phyloP scores from a whole-genome alignment of 2,329 filamentous ascomycete genomes.

The Ascochyta rabiei region DNA sequence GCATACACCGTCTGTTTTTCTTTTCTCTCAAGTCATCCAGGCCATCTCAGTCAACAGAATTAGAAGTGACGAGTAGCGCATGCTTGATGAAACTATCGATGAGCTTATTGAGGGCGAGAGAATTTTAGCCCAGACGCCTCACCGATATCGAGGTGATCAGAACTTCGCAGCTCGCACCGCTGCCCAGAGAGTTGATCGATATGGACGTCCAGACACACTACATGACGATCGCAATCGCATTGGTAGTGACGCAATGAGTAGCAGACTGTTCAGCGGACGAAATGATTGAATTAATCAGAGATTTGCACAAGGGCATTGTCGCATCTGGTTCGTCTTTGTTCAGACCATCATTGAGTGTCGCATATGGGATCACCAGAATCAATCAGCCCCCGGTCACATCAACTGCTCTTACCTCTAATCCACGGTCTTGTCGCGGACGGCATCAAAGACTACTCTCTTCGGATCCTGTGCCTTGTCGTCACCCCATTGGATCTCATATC shows the following conservation, averaged over 20 bases:
- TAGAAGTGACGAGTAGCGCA: too few species aligned
- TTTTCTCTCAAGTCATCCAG: too few species aligned
- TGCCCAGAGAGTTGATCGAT: too few species aligned
- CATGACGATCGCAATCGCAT: too few species aligned
- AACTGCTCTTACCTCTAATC: background rate
- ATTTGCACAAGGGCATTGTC: background rate
- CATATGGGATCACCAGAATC: background rate
- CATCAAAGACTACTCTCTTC: slow-evolving; percentile 10
- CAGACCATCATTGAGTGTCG: background rate
- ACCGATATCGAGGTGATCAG: too few species aligned
- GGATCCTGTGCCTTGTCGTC: slow-evolving; percentile 29
- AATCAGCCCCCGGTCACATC: background rate
- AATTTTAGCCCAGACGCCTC: too few species aligned
- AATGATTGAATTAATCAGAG: background rate
- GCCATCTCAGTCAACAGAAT: too few species aligned
- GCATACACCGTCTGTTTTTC: too few species aligned
- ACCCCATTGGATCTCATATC: slow-evolving; percentile 33
- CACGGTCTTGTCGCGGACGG: slow-evolving; percentile 8
- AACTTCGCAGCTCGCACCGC: too few species aligned
- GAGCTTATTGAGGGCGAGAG: too few species aligned
- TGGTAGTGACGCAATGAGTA: background rate
- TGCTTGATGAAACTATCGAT: too few species aligned
- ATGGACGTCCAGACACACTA: too few species aligned
- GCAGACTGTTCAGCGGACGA: background rate
- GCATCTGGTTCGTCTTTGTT: background rate